Base-by-base conservation (phyloP, 2,329 filamentous ascomycete genomes). In the Microsporum audouinii region DNA sequence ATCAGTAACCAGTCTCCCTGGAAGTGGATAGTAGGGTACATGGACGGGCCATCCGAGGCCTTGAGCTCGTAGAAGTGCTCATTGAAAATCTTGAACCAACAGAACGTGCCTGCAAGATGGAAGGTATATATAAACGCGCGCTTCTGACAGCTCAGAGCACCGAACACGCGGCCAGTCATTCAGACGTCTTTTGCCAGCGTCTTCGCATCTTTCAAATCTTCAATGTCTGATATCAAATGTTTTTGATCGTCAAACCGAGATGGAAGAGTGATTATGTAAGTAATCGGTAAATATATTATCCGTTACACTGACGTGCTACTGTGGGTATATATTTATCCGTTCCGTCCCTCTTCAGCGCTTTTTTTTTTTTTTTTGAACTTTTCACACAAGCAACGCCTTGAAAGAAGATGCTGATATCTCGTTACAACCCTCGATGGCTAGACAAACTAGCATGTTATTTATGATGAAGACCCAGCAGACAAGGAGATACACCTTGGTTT, bases 1-100 rank as follows among this genome's bases (percentile, higher is more conserved):
- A 89, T 82, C 10, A 91, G 72, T 55, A 92, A 79, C 72, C 79
- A 85, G 69, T 92, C 87, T 61, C 85, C 86, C 6, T 78, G 73
- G 1, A 85, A 78, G 29, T 80, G 78, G 63, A 96, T 85, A 0
- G 90, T 96, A 5, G 92, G 92, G 58, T 94, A 82, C 94, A 97
- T 97, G 17, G 88, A 92, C 2, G 90, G 84, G 1, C 92, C 92
- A 31, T 79, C 78, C 14, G 85, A 84, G 2, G 78, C 73, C 23
- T 81, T 80, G 65, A 86, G 68, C 64, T 79, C 79, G 75, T 84
- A 83, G 68, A 84, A 77, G 74, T 94, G 86, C 49, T 83, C 80
- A 69, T 70, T 71, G 66, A 74, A 66, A 60, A 76, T 65, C 12
- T 70, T 70, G 53, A 66, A 68, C 47, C 71, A 70, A 66, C 73